Base-by-base conservation (phyloP, 75 land plant genomes). In the Cupressus sempervirens region DNA sequence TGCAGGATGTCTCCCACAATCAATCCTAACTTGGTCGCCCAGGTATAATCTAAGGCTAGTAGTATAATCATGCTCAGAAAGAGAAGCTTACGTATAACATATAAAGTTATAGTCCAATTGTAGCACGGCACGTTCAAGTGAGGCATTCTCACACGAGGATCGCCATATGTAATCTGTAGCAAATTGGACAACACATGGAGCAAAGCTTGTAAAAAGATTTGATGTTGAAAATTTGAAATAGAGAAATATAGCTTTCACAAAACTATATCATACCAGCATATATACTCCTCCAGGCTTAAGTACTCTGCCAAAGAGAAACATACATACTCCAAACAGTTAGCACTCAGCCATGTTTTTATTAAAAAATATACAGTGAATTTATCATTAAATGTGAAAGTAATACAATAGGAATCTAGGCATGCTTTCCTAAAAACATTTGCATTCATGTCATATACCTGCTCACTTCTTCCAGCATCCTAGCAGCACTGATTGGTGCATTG, bases 91-190 rank as follows among this genome's bases (percentile, higher is more conserved):
- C 99, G 93, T 67, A 97, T 89, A 45, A 94, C 91, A 81, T 92
- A 91, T 62, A 97, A 82, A 20, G 29, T 85, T 35, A 94, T 90
- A 20, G 87, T 87, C 99, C 99, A 97, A 83, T 84, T 89, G 87
- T 88, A 92, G 48, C 76, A 84, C 4, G 88, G 82, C 76, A 86
- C 81, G 2, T 89, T 90, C 86, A 97, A 81, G 87, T 93, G 94
- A 72, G 94, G 96, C 86, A 97, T 89, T 67, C 99, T 89, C 35
- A 93, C 92, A 54, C 91, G 84, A 65, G 99, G 99, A 90, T 95
- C 99, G 74, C 99, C 99, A 94, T 96, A 97, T 7, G 98, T 97
- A 84, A 97, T 92, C 99, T 97, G 96, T 45, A 84, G 15, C 32
- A 67, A 50, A 35, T n/a, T 38, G 43, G 12, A 46, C 67, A 48